A percentile compares a stretch with the other conserved stretches of the same genome.
These are phyloP conservation scores for Phytopythium kandeliae DNA, from an alignment of 352 stramenopile genomes.

Conservation along the genomic window DNA sequence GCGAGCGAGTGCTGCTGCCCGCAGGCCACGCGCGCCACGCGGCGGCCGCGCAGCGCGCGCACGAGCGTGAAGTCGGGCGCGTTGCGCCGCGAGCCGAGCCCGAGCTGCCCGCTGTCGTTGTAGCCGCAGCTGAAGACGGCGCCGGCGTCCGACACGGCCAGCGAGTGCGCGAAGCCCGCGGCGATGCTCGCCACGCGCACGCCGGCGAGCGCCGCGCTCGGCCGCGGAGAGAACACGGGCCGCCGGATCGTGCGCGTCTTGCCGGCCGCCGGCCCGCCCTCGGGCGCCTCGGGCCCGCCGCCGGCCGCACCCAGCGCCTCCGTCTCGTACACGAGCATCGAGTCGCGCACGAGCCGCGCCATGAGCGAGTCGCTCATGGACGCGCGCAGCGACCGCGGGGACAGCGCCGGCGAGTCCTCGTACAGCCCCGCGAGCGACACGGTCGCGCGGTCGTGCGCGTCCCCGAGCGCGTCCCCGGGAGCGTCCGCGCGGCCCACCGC, in stretches of 20 bases:
- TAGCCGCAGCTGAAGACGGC: constrained; percentile 71
- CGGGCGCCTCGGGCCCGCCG: background rate
- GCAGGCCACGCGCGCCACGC: constrained; percentile 62
- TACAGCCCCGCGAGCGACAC: constrained; percentile 51
- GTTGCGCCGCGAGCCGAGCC: constrained; percentile 57
- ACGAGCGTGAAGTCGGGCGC: constrained; percentile 55
- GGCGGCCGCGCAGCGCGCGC: constrained; percentile 33
- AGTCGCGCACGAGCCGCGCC: constrained; percentile 52
- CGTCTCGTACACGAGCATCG: constrained; percentile 60
- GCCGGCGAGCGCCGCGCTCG: constrained; percentile 30
- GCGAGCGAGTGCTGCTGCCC: constrained; percentile 77
- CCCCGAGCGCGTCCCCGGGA: constrained; percentile 1
- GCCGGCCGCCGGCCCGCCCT: constrained; percentile 8
- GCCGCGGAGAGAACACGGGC: constrained; percentile 40
- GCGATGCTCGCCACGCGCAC: constrained; percentile 44
- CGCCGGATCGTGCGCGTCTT: constrained; percentile 57
- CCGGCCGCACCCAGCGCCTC: constrained; percentile 17
- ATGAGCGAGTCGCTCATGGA: constrained; percentile 51
- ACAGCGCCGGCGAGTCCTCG: constrained; percentile 15
- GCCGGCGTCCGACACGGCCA: constrained; percentile 48
- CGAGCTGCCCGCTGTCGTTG: constrained; percentile 81
- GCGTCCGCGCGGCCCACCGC: constrained; percentile 32
- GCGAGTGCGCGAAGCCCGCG: constrained; percentile 70
- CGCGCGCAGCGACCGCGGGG: constrained; percentile 13
- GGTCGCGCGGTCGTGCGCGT: constrained; percentile 44